phyloP scores from a whole-genome alignment of 345 rosid species.

The Ricinus communis region DNA sequence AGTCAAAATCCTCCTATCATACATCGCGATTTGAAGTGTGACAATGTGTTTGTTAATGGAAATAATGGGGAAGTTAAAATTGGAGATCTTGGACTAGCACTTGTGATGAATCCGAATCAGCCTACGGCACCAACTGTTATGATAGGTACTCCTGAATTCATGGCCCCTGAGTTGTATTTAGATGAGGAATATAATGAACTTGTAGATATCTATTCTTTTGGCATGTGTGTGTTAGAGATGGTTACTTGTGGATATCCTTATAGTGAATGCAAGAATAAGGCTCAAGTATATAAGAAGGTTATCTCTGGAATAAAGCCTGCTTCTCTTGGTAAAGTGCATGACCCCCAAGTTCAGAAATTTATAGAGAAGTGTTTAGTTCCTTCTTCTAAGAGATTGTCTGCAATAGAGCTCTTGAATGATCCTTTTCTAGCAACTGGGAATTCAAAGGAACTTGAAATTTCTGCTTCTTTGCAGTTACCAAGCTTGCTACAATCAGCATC shows the following conservation, averaged over 20 bases:
- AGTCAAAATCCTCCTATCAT: not conserved
- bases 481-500: too few relatives aligned
- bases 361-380: conserved; percentile 85
- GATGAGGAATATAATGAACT: conserved; percentile 22
- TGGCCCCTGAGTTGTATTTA: conserved; percentile 11
- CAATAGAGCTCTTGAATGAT: conserved; percentile 66
- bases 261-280: conserved; percentile 14
- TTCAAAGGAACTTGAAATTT: conserved; percentile 48
- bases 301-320: conserved; percentile 54
- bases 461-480: conserved; percentile 48
- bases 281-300: conserved; percentile 10
- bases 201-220: conserved; percentile 25
- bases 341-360: conserved; percentile 59
- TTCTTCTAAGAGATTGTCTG: conserved; percentile 66
- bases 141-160: not conserved
- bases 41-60: conserved; percentile 9
- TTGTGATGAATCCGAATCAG: conserved; percentile 7
- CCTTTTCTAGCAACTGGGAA: conserved; percentile 46
- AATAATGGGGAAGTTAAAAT: too few relatives aligned
- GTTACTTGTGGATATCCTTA: conserved; percentile 20
- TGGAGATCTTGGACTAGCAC: conserved; percentile 18
- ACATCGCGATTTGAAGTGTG: conserved; percentile 3
- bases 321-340: conserved; percentile 61
- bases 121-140: conserved; percentile 14
- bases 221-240: conserved; percentile 27